Base-by-base conservation (phyloP, 306 rosid species). In the Malus sylvestris region DNA sequence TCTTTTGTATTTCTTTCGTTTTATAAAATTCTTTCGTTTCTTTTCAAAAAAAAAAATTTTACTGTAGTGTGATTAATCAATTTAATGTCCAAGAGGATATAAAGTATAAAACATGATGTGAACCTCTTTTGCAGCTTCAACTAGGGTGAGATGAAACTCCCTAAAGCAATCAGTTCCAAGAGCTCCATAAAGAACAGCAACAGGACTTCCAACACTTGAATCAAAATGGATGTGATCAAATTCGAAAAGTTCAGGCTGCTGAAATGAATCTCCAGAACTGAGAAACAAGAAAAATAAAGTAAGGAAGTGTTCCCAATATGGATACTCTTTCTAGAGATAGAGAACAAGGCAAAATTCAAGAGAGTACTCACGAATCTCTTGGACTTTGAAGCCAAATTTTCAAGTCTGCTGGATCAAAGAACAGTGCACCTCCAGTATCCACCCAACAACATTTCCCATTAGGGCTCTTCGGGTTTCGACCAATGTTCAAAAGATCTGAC, bases 401-500 rank as follows among this genome's bases (percentile, higher is more conserved):
- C 35, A 95, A 60, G 55, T 89, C 93, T 42, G 87, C 73, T 46
- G 84, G 83, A 57, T 91, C 85, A 65, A 86, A 88, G 79, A 92
- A 89, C 77, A 92, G 85, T 12, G 82, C 82, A 4, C 81, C 88
- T 74, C 96, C 97, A 52, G 86, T 89, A 80, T 95, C 96, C 73
- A 95, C 88, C 97, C 99, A 95, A 76, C 97, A 92, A 67, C 99
- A 95, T 33, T 85, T 92, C 19, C 97, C 96, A 38, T 75, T 80
- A 10, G 89, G 90, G 51, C 84, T 70, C 70, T 82, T 76, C 2
- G 85, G 92, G 77, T 76, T 81, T 40, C 35, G 79, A 81, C 87
- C 91, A 72, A 68, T 84, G 81, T 73, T 81, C 63, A 88, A 80
- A 44, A 78, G 72, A 62, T 90, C 95, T 68, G 88, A 74, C 58